Evolutionary conservation across 208 protist genomes (phyloP), one percentile per base, ranked within the genome.

Genomic region (Wallacemonas sp.): DNA sequence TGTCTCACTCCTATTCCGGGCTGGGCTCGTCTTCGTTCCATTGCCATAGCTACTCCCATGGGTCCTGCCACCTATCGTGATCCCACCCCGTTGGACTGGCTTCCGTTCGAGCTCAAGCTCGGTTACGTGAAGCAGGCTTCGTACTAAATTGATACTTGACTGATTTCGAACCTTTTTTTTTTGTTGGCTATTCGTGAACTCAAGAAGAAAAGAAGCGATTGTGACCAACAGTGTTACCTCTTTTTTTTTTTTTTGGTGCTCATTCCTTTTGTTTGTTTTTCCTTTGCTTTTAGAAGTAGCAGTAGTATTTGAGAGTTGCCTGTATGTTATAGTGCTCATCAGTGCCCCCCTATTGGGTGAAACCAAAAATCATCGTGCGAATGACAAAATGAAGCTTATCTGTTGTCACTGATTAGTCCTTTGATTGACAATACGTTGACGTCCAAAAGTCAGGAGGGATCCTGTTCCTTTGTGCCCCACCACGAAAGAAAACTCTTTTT

Each of bases 61-160:
- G 90, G 90, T 42, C 80, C 81, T 30, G 62, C 82, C 55, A 93
- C 90, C 24, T 93, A 83, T 63, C 84, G 90, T 44, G 87, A 95
- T 49, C 86, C 87, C 6, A 95, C 86, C n/a, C 90, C 90, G 26
- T 71, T 95, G 55, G 86, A 95, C 62, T 95, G 90, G 90, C 75
- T 95, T 11, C 90, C 90, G 49, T 95, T 95, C 54, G 84, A 95
- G 64, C 72, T 95, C 36, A 95, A 95, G 69, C 84, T 95, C 46
- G 90, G 90, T 28, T 84, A 92, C 53, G 90, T 95, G 33, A 95
- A 93, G 69, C 90, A 95, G 51, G 84, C 90, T 31, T 95, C 90
- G 0, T 93, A 93, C 59, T 95, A 89, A 75, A n/a, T 47, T 15
- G 8, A 36, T 19, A 39, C 30, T 38, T 21, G n/a, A n/a, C n/a